Conservation (phyloP, 2,329 filamentous ascomycete species). For the Claviceps fusiformis region DNA sequence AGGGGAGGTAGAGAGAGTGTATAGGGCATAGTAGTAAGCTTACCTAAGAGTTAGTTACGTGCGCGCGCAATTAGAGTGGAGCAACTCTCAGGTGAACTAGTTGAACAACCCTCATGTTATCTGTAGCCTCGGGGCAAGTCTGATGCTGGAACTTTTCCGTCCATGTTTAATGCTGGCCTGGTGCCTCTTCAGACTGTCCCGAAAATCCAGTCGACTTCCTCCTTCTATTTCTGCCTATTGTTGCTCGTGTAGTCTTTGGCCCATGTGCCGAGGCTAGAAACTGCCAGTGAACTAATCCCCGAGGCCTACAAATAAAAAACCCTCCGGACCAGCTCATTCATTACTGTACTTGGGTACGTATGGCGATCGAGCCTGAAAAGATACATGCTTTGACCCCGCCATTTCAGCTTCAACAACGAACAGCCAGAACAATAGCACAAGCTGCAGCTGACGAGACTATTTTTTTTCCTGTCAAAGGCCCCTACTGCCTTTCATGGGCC, state of each 20-base stretch:
- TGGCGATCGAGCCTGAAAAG: not conserved
- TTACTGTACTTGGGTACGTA: not conserved
- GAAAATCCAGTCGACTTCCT: not conserved
- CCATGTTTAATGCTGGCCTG: conserved; percentile 1
- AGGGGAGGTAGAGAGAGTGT: no score
- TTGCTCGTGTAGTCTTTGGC: not conserved
- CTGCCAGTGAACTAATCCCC: not conserved
- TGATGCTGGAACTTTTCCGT: not conserved
- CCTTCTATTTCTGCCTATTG: not conserved
- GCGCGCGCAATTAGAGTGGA: no score
- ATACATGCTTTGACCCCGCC: not conserved
- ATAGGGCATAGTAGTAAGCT: no score
- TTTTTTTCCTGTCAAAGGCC: not conserved
- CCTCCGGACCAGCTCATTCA: not conserved
- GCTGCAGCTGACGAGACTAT: not conserved
- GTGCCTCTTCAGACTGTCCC: not conserved
- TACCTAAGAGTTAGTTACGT: no score
- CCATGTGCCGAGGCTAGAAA: not conserved
- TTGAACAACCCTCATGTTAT: no score
- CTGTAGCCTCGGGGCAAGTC: no score
- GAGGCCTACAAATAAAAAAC: not conserved
- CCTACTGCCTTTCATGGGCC: not conserved
- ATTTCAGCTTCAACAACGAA: not conserved
- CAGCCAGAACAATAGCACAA: not conserved
- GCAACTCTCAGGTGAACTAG: no score